A percentile compares a stretch with the other conserved stretches of the same genome.
phyloP scores from a whole-genome alignment of 345 rosid genomes.

The Barbarea vulgaris region DNA sequence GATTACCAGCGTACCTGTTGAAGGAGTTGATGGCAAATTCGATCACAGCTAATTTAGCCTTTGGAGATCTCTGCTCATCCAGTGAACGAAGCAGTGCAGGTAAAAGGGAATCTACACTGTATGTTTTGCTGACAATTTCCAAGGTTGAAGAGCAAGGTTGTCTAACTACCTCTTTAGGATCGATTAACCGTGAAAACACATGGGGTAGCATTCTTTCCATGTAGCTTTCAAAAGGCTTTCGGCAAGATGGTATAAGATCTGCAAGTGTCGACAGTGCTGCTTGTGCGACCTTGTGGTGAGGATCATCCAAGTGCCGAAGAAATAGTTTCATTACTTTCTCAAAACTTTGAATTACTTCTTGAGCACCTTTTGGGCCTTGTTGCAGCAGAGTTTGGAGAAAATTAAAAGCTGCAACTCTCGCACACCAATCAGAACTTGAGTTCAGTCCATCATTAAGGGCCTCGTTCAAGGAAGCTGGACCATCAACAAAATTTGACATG shows the following conservation, averaged over 20 bases:
- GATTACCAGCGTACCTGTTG: constrained; percentile 73
- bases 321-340: constrained; percentile 99
- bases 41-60: constrained; percentile 98
- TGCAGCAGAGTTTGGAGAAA: constrained; percentile 83
- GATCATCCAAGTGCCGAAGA: constrained; percentile 98
- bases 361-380: constrained; percentile 93
- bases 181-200: constrained; percentile 94
- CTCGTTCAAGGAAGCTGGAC: constrained; percentile 84
- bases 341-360: constrained; percentile 88
- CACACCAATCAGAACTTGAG: constrained; percentile 96
- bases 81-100: constrained; percentile 96
- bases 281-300: constrained; percentile 99
- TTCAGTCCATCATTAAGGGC: constrained; percentile 90
- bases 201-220: constrained; percentile 97
- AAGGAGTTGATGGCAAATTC: constrained; percentile 91
- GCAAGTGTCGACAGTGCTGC: constrained; percentile 97
- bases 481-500: constrained; percentile 71
- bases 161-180: constrained; percentile 97
- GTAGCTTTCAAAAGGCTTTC: constrained; percentile 97
- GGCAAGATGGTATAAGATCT: constrained; percentile 90
- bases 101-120: constrained; percentile 86
- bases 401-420: constrained; percentile 92
- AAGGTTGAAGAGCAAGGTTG: constrained; percentile 90
- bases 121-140: constrained; percentile 92
- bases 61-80: constrained; percentile 97